Evolutionary conservation across 352 stramenopile species (phyloP).

Genomic region (Peronosclerospora sorghi): DNA sequence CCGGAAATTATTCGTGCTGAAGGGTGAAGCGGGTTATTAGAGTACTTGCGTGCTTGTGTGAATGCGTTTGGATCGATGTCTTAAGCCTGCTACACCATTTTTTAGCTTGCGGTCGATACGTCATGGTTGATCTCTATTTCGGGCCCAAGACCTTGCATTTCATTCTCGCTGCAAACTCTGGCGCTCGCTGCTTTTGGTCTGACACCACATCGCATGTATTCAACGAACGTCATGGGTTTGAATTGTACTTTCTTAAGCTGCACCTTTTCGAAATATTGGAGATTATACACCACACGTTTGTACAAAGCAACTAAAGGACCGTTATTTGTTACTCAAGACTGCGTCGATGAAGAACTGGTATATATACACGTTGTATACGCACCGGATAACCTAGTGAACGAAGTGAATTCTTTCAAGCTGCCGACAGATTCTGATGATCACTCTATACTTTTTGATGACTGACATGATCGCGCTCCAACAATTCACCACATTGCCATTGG

Average conservation of each 20-base stretch:
- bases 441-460: too few relatives aligned
- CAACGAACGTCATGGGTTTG: slow-evolving; percentile 3
- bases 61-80: too few relatives aligned
- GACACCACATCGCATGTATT: slow-evolving; percentile 6
- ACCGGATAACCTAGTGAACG: neutral
- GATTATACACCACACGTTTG: slow-evolving; percentile 2
- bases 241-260: slow-evolving; percentile 4
- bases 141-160: too few relatives aligned
- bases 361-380: slow-evolving; percentile 10
- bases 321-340: slow-evolving; percentile 9
- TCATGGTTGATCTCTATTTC: too few relatives aligned
- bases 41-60: too few relatives aligned
- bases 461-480: neutral
- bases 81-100: too few relatives aligned
- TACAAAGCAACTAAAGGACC: neutral
- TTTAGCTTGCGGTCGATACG: too few relatives aligned
- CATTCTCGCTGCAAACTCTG: slow-evolving; percentile 4
- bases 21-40: too few relatives aligned
- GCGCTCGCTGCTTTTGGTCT: slow-evolving; percentile 9
- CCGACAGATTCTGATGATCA: neutral
- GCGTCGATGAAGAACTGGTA: neutral
- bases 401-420: slow-evolving; percentile 1
- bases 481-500: too few relatives aligned
- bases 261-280: slow-evolving; percentile 3
- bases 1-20: too few relatives aligned